Evolutionary conservation across 805 yeast species (phyloP), one percentile per base, ranked within the genome.

Genomic region (Vanderwaltozyma verrucispora): DNA sequence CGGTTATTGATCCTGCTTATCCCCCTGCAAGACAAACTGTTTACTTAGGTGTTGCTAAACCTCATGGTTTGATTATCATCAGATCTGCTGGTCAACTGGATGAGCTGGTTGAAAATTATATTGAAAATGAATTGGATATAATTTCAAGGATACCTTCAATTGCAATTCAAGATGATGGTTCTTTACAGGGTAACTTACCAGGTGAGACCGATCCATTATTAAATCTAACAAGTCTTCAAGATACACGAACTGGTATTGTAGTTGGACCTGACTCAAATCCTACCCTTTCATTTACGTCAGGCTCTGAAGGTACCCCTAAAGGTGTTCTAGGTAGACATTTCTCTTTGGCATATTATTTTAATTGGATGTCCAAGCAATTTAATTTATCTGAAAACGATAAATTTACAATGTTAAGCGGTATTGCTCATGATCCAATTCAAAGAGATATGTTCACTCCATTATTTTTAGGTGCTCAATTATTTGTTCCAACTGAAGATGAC

Each of bases 201-300:
- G 43, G 43, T 5, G 92, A n/a, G n/a, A n/a, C n/a, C n/a, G n/a
- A 82, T 53, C 60, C 74, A 23, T 65, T 86, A 29, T 59, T 59
- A 0, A 58, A 63, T 1, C 74, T 68, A 44, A 64, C 66, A 36
- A 53, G 63, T 34, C 67, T 60, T 48, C 72, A 69, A 45, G 67
- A 70, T 37, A 60, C 69, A 26, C 74, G 86, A 38, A 81, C 96
- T 1, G 95, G 95, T 28, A 92, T 92, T 9, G 63, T 79, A 30
- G 97, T 92, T 27, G 98, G 98, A 1, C 99, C 99, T 3, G 99
- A 92, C 59, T 80, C 92, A 28, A 89, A 89, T 53, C 99, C 99
- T 35, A 92, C 99, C 7, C 69, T 92, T 37, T 83, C 96, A 0
- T 92, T 92, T 65, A 92, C 99, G 5, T 84, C 95, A 16, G 99